These are phyloP conservation scores for Fusarium albosuccineum DNA, from an alignment of 2,329 filamentous ascomycete genomes.

Conservation along the genomic window DNA sequence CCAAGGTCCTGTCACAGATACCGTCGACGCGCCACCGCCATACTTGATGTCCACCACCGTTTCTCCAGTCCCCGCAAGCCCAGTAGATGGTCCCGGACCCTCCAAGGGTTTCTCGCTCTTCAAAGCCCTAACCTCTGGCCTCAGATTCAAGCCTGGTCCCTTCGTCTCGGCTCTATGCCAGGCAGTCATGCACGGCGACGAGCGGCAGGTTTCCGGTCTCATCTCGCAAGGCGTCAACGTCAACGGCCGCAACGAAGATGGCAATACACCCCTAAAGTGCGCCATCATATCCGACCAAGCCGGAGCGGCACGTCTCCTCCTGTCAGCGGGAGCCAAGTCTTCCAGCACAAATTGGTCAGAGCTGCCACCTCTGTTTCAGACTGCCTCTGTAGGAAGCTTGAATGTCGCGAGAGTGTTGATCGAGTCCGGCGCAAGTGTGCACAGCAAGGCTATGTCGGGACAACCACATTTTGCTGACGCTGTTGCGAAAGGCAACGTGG, in stretches of 20 bases:
- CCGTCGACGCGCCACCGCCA: too few relatives aligned
- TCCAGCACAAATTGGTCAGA: constrained; percentile 17
- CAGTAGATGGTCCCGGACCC: too few relatives aligned
- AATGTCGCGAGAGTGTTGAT: constrained; percentile 14
- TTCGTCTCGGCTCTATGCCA: constrained; percentile 11
- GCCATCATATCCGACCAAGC: constrained; percentile 36
- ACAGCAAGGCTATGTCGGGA: not conserved
- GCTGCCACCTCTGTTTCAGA: constrained; percentile 42
- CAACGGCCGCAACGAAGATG: constrained; percentile 42
- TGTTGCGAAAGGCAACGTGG: constrained; percentile 7
- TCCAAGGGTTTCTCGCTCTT: too few relatives aligned
- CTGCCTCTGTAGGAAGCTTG: constrained; percentile 22
- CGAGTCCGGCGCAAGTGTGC: constrained; percentile 4
- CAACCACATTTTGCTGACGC: constrained; percentile 22
- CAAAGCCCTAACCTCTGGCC: not conserved
- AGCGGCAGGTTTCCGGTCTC: constrained; percentile 38
- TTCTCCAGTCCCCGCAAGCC: too few relatives aligned
- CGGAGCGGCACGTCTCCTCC: constrained; percentile 44
- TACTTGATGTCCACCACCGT: too few relatives aligned
- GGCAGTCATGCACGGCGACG: constrained; percentile 35
- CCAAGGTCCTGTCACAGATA: too few relatives aligned
- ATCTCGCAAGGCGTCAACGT: constrained; percentile 43
- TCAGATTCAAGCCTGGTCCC: not conserved
- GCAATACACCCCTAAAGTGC: constrained; percentile 40
- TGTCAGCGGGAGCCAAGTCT: constrained; percentile 42